These are phyloP conservation scores for Cercospora canescens DNA, from an alignment of 2,329 filamentous ascomycete species.

Conservation along the genomic window DNA sequence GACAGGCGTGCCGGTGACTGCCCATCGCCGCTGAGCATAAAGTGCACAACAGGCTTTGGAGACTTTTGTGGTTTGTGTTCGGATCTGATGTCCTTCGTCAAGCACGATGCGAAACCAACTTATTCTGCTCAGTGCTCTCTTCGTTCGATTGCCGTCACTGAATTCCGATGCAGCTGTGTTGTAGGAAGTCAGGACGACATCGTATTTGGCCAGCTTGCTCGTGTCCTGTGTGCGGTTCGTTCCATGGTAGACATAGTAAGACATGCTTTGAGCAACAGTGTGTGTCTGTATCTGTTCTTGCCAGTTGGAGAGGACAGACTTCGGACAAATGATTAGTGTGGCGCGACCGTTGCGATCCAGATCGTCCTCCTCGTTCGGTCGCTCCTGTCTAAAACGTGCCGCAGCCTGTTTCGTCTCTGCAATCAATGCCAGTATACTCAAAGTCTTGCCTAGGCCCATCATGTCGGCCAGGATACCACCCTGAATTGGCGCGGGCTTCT, in stretches of 20 bases:
- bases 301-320: conserved; percentile 94
- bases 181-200: conserved; percentile 91
- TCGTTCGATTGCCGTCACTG: conserved; percentile 37
- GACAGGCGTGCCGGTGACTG: conserved; percentile 93
- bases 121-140: conserved; percentile 70
- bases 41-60: conserved; percentile 83
- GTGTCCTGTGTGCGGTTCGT: conserved; percentile 69
- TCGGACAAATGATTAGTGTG: conserved; percentile 83
- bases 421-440: conserved; percentile 82
- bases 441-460: conserved; percentile 55
- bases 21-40: conserved; percentile 82
- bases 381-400: conserved; percentile 57
- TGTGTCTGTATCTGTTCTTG: conserved; percentile 87
- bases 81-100: conserved; percentile 93
- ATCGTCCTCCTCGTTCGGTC: conserved; percentile 45
- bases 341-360: conserved; percentile 70
- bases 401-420: conserved; percentile 65
- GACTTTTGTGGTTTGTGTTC: conserved; percentile 76
- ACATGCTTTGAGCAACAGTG: conserved; percentile 63
- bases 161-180: conserved; percentile 78
- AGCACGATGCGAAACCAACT: conserved; percentile 93
- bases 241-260: conserved; percentile 85
- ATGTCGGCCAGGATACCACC: conserved; percentile 54
- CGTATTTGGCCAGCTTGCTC: conserved; percentile 67
- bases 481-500: conserved; percentile 38